phyloP scores from a whole-genome alignment of 306 rosid genomes.

The Cucumis melo region DNA sequence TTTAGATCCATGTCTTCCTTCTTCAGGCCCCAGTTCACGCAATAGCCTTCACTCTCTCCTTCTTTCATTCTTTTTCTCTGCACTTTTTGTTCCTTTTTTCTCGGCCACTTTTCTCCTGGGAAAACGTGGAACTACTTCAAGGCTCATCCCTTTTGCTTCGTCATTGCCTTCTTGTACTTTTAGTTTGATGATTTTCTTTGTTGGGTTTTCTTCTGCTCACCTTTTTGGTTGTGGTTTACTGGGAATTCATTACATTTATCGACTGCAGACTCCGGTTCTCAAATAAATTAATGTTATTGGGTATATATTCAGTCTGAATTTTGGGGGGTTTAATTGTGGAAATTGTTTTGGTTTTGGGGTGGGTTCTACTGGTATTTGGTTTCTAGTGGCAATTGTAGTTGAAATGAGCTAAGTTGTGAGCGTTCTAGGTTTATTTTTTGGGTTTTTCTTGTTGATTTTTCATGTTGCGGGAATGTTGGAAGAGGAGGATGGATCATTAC shows the following conservation, averaged over 20 bases:
- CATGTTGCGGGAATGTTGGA: neutral
- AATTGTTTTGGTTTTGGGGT: neutral
- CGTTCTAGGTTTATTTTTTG: neutral
- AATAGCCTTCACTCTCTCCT: conserved; percentile 5
- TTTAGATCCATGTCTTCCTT: conserved; percentile 63
- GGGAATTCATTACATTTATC: neutral
- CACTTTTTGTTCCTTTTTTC: neutral
- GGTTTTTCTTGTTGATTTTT: neutral
- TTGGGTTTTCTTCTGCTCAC: neutral
- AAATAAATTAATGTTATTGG: too few relatives aligned
- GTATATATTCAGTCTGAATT: neutral
- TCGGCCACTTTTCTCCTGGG: neutral
- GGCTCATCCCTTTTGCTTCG: neutral
- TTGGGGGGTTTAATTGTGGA: neutral
- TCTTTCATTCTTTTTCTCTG: neutral
- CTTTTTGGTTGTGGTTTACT: neutral
- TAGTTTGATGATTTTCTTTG: neutral
- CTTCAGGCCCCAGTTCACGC: conserved; percentile 21
- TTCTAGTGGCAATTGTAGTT: neutral
- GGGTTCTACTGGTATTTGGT: neutral
- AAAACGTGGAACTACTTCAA: neutral
- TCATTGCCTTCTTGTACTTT: neutral
- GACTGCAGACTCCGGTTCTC: too few relatives aligned
- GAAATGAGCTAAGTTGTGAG: neutral
- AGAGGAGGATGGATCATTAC: neutral